A percentile compares a stretch with the other conserved stretches of the same genome.
phyloP scores from a whole-genome alignment of 306 rosid genomes.

The Phaseolus lunatus region DNA sequence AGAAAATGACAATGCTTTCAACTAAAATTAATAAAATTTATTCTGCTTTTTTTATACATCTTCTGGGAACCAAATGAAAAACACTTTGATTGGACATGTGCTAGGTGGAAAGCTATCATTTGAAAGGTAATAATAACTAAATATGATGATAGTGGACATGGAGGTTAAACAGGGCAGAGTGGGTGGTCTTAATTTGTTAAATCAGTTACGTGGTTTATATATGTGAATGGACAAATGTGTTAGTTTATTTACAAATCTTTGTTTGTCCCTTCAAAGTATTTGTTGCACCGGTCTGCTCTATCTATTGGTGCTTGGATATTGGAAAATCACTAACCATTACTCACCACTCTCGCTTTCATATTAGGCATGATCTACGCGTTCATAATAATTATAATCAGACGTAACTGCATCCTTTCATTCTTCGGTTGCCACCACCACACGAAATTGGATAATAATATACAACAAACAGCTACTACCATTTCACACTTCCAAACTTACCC shows the following conservation, averaged over 20 bases:
- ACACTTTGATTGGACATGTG: not conserved
- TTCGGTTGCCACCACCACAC: constrained; percentile 42
- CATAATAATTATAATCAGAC: constrained; percentile 16
- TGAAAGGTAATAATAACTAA: not conserved
- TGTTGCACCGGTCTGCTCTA: constrained; percentile 18
- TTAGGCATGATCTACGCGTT: constrained; percentile 19
- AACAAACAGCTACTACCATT: constrained; percentile 3
- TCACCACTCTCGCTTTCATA: constrained; percentile 16
- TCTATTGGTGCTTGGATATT: not conserved
- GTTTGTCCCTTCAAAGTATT: not conserved
- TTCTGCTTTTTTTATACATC: not conserved
- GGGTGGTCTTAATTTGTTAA: not conserved
- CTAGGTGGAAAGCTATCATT: too few relatives aligned
- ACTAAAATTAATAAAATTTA: not conserved
- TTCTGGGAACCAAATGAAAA: not conserved
- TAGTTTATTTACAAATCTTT: not conserved
- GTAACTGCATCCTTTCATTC: constrained; percentile 25
- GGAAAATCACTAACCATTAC: not conserved
- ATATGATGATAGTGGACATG: too few relatives aligned
- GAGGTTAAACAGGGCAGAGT: too few relatives aligned
- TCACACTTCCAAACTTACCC: not conserved
- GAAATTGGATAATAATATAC: constrained; percentile 5
- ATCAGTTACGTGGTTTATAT: not conserved
- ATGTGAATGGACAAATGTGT: not conserved
- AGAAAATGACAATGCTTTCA: constrained; percentile 33